Evolutionary conservation across 306 rosid genomes (phyloP).

Genomic region (Gynostemma pentaphyllum): DNA sequence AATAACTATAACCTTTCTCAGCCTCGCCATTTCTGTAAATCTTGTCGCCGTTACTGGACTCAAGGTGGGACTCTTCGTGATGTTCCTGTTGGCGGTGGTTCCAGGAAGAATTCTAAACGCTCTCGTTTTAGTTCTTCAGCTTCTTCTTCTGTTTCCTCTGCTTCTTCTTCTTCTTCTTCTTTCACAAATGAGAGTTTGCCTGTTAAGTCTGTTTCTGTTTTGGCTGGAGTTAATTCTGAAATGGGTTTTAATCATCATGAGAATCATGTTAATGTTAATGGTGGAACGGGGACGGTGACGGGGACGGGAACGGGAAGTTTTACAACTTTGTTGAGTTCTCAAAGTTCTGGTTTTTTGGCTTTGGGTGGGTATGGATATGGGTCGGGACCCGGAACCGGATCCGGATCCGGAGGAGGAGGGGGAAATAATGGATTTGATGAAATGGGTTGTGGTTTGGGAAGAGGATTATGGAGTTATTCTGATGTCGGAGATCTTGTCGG

Average conservation of each 20-base stretch:
- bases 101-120: conserved; percentile 32
- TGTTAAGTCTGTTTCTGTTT: neutral
- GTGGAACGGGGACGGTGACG: neutral
- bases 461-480: conserved; percentile 21
- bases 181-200: conserved; percentile 4
- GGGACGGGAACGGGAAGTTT: conserved; percentile 2
- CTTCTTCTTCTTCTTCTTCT: conserved; percentile 22
- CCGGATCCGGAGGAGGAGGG: no score
- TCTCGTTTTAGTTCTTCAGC: conserved; percentile 19
- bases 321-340: conserved; percentile 18
- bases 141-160: conserved; percentile 5
- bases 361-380: conserved; percentile 26
- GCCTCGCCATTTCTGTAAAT: conserved; percentile 50
- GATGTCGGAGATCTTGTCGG: conserved; percentile 23
- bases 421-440: conserved; percentile 26
- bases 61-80: conserved; percentile 43
- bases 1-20: conserved; percentile 49
- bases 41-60: conserved; percentile 56
- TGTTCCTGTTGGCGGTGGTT: conserved; percentile 45
- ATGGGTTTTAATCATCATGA: neutral
- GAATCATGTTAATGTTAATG: neutral
- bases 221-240: neutral
- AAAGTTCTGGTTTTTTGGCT: conserved; percentile 16
- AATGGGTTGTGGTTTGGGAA: conserved; percentile 21
- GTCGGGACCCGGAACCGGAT: conserved; percentile 3